Base-by-base conservation (phyloP, 164 flowering plant species). In the Stephania cephalantha region DNA sequence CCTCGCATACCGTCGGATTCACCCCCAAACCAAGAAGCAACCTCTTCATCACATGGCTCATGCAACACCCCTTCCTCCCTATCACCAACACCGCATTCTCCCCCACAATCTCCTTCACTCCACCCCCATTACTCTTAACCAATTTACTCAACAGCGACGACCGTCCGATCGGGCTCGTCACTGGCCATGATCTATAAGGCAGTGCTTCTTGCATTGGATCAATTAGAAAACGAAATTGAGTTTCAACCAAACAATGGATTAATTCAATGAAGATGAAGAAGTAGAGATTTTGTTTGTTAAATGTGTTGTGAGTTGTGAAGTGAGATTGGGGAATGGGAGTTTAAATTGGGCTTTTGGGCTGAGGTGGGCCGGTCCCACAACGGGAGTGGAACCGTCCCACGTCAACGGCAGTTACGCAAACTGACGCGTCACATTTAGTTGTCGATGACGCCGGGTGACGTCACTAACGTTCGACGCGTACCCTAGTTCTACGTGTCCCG, bases 11-110 rank as follows among this genome's bases (percentile, higher is more conserved):
- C 2, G 85, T 78, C 6, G 98, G 98, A 74, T 94, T 92, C 12
- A 86, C 94, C 0, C 98, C 96, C 0, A 85, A 83, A 0, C 87
- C 84, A 9, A 84, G 81, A 5, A 94, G 83, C 80, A 94, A 77
- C 7, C 86, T 82, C 73, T 85, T 88, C 68, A 90, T 88, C 29
- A 91, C 98, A 50, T 90, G 92, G 75, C 87, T 83, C 98, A 94
- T 89, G 78, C 96, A 94, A 73, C 97, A 92, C 9, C 91, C 98
- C 0, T 85, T 70, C 69, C 75, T 82, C 1, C 88, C 88, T 53
- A 94, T 78, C 66, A 94, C 88, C 2, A 91, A 78, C 46, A 92
- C 88, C 0, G 94, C 86, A 71, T 87, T 94, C 81, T 92, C 95
- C 20, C 81, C 53, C 3, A 88, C 89, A 73, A 86, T 50, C 5